These are phyloP conservation scores for Dactylis glomerata DNA, from an alignment of 176 grass and related monocot species.

Conservation along the genomic window DNA sequence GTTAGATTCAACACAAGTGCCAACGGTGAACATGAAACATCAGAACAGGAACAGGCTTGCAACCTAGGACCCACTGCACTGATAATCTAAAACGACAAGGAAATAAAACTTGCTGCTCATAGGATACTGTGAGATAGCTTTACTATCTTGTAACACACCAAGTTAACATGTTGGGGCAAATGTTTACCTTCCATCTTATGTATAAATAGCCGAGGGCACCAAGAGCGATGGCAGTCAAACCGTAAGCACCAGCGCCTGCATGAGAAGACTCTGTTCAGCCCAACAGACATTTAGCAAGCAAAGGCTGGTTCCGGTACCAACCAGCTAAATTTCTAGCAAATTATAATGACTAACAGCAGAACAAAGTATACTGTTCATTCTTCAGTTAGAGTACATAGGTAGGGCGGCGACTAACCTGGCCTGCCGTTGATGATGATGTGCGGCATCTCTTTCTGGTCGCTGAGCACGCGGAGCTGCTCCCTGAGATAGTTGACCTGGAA, in stretches of 20 bases:
- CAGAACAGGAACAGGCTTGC: conserved; percentile 2
- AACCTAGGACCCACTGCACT: not conserved
- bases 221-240: conserved; percentile 61
- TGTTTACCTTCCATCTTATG: conserved; percentile 87
- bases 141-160: not conserved
- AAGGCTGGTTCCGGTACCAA: not conserved
- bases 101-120: not conserved
- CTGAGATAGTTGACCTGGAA: conserved; percentile 60
- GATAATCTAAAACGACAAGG: not conserved
- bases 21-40: conserved; percentile 11
- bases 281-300: not conserved
- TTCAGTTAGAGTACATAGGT: not conserved
- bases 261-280: not conserved
- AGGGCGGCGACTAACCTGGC: conserved; percentile 41
- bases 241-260: conserved; percentile 51
- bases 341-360: not conserved
- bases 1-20: conserved; percentile 27
- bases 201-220: conserved; percentile 80
- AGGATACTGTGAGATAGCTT: not conserved
- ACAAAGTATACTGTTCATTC: not conserved
- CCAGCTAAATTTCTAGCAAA: not conserved
- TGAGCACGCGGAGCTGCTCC: conserved; percentile 47
- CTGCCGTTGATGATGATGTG: conserved; percentile 44
- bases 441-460: conserved; percentile 33
- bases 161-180: not conserved